Conservation (phyloP, 768 basidiomycete species). For the Russula olivacea region DNA sequence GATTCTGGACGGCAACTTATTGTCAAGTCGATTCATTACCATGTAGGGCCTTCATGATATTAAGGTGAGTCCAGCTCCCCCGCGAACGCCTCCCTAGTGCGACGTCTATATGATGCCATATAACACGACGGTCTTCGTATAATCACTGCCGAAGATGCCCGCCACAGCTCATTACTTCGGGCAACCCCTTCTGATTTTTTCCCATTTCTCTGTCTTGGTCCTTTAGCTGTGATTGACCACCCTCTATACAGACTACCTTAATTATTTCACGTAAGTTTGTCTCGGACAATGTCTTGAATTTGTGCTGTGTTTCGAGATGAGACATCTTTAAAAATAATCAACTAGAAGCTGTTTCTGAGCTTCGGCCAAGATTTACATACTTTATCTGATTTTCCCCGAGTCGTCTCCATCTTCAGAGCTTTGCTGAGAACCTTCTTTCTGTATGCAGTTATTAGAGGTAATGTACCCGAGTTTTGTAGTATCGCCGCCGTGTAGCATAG, state of each 20-base stretch:
- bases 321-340: conserved; percentile 49
- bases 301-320: conserved; percentile 37
- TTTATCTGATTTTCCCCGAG: conserved; percentile 25
- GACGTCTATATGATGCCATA: conserved; percentile 50
- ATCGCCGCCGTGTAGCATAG: not conserved
- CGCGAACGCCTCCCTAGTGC: not conserved
- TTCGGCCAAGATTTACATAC: conserved; percentile 50
- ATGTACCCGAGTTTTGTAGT: not conserved
- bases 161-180: conserved; percentile 86
- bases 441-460: not conserved
- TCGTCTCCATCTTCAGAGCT: not conserved
- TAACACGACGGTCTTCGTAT: conserved; percentile 95
- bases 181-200: conserved; percentile 65
- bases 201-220: not conserved
- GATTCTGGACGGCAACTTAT: not conserved
- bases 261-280: not conserved
- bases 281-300: not conserved
- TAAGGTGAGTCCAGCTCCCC: conserved; percentile 1
- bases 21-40: not conserved
- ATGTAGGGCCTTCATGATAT: not conserved
- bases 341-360: conserved; percentile 91
- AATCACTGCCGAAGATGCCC: conserved; percentile 79
- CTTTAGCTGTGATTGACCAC: not conserved
- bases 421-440: conserved; percentile 1
- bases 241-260: not conserved